Percentiles rank a stretch among this genome's conserved stretches.
Conservation (phyloP, 441 rosid species). For the Pelargonium australe region DNA sequence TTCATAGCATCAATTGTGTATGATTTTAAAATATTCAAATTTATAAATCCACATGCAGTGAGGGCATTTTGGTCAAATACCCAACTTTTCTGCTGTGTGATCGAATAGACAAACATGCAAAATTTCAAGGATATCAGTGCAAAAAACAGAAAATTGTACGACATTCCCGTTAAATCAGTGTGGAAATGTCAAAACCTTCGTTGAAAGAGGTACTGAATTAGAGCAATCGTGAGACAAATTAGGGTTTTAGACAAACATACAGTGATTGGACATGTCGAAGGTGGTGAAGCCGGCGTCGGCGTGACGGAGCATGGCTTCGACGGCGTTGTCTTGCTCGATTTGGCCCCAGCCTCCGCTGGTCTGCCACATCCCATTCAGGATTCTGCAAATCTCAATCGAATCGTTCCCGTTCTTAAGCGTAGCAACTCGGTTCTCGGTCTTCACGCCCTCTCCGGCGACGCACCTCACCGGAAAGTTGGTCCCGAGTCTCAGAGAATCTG, state of each 20-base stretch:
- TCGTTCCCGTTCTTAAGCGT: slow-evolving; percentile 1
- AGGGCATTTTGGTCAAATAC: not conserved
- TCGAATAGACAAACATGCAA: not conserved
- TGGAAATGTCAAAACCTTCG: not conserved
- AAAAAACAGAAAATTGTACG: not conserved
- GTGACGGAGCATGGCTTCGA: slow-evolving; percentile 70
- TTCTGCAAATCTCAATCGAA: not conserved
- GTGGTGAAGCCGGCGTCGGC: slow-evolving; percentile 84
- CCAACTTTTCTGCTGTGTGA: not conserved
- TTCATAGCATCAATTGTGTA: no score
- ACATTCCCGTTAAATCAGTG: not conserved
- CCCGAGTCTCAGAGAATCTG: not conserved
- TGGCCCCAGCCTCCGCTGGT: slow-evolving; percentile 7
- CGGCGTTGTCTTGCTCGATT: slow-evolving; percentile 56
- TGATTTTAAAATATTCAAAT: no score
- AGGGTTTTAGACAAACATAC: slow-evolving; percentile 30
- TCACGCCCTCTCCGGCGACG: slow-evolving; percentile 1
- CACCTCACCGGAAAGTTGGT: not conserved
- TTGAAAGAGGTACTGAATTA: not conserved
- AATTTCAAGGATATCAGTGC: not conserved
- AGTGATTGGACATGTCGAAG: slow-evolving; percentile 96
- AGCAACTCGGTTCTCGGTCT: not conserved
- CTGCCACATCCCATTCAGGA: slow-evolving; percentile 1
- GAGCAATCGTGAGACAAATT: no score
- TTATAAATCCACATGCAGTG: not conserved